phyloP scores from a whole-genome alignment of 2,329 filamentous ascomycete species.

The Curvularia sp. region DNA sequence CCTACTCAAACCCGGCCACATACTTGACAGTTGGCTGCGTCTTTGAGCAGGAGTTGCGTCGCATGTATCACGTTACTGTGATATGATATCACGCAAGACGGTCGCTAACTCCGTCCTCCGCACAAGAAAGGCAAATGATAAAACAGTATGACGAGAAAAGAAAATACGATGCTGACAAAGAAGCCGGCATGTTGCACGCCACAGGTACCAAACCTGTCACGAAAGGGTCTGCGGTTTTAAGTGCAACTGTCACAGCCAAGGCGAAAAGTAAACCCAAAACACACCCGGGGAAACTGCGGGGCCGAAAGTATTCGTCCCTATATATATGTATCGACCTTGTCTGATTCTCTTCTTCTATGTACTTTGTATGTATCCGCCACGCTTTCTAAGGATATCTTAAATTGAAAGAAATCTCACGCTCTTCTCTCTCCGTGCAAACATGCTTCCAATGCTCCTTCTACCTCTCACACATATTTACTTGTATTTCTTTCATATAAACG shows the following conservation, averaged over 20 bases:
- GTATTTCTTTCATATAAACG: neutral
- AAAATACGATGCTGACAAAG: neutral
- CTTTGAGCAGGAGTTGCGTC: neutral
- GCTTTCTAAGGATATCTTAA: neutral
- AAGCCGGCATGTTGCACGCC: neutral
- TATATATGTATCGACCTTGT: neutral
- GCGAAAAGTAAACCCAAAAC: neutral
- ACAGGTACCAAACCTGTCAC: neutral
- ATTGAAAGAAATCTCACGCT: neutral
- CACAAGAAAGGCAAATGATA: neutral
- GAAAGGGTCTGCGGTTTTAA: neutral
- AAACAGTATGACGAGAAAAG: neutral
- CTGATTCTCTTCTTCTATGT: neutral
- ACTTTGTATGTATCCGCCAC: neutral
- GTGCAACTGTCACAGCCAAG: neutral
- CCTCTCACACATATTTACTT: neutral
- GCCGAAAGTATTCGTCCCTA: neutral
- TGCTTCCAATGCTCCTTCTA: neutral
- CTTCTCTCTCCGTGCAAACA: neutral
- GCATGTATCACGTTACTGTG: no score
- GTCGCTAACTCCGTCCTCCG: neutral
- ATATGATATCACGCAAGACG: no score
- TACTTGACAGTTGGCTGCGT: neutral
- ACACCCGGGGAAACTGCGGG: neutral
- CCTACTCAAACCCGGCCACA: neutral